Percentiles rank a stretch among this genome's conserved stretches.
These are phyloP conservation scores for Candida takata DNA, from an alignment of 805 yeast genomes.

Conservation along the genomic window DNA sequence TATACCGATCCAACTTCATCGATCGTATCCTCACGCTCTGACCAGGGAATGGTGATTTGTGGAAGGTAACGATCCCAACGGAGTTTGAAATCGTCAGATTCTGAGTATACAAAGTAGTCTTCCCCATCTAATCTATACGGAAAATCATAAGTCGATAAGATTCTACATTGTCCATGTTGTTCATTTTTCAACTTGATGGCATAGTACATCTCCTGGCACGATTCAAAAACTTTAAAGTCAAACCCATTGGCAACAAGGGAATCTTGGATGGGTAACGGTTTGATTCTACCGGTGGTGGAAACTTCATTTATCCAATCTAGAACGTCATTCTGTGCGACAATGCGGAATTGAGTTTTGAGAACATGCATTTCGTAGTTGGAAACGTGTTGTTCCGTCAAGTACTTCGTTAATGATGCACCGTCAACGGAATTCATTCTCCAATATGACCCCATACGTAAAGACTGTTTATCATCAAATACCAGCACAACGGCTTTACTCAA, in stretches of 20 bases:
- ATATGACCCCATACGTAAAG: conserved; percentile 39
- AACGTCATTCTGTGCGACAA: conserved; percentile 32
- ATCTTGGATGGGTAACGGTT: conserved; percentile 27
- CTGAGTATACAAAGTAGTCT: conserved; percentile 38
- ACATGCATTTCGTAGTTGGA: conserved; percentile 16
- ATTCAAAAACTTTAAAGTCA: conserved; percentile 34
- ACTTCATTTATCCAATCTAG: conserved; percentile 34
- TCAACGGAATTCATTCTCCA: conserved; percentile 29
- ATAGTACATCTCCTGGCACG: conserved; percentile 36
- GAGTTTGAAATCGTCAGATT: conserved; percentile 32
- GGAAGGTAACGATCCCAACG: conserved; percentile 43
- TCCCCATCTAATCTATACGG: conserved; percentile 39
- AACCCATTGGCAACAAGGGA: conserved; percentile 7
- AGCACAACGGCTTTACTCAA: conserved; percentile 33
- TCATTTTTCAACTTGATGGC: conserved; percentile 25
- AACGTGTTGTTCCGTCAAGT: conserved; percentile 2
- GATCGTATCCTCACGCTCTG: conserved; percentile 37
- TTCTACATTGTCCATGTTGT: conserved; percentile 34
- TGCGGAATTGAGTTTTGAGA: conserved; percentile 36
- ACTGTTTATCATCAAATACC: conserved; percentile 40
- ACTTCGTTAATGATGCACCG: conserved; percentile 29
- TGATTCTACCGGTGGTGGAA: conserved; percentile 28
- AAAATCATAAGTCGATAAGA: conserved; percentile 39
- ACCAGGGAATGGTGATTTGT: conserved; percentile 35
- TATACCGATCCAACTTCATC: conserved; percentile 44